A percentile compares a stretch with the other conserved stretches of the same genome.
Evolutionary conservation across 1,284 basidiomycete species (phyloP).

Genomic region (Entoloma clypeatum): DNA sequence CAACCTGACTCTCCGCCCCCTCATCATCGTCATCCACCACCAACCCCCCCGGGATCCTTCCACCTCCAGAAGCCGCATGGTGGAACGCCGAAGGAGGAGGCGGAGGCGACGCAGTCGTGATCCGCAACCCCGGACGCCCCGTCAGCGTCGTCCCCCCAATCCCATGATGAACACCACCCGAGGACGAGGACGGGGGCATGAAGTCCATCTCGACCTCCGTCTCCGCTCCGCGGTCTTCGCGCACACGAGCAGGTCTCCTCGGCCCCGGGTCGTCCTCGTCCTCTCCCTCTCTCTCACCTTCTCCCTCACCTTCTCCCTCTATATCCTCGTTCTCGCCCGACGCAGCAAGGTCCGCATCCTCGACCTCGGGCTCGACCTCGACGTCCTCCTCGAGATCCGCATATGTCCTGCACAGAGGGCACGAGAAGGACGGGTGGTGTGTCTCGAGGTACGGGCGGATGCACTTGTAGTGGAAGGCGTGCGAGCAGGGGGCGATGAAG

Average conservation of each 20-base stretch:
- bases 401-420: slow-evolving; percentile 90
- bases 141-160: not conserved
- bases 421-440: slow-evolving; percentile 93
- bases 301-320: slow-evolving; percentile 11
- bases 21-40: slow-evolving; percentile 26
- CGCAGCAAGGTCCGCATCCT: slow-evolving; percentile 18
- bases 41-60: slow-evolving; percentile 23
- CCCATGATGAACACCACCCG: slow-evolving; percentile 1
- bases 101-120: slow-evolving; percentile 2
- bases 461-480: slow-evolving; percentile 98
- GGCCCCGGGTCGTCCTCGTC: not conserved
- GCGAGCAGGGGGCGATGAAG: slow-evolving; percentile 96
- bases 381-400: slow-evolving; percentile 97
- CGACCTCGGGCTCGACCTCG: slow-evolving; percentile 55
- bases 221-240: slow-evolving; percentile 44
- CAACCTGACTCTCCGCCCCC: slow-evolving; percentile 19
- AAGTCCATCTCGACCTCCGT: slow-evolving; percentile 57
- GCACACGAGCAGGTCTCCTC: slow-evolving; percentile 11
- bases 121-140: slow-evolving; percentile 8
- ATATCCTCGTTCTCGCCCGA: slow-evolving; percentile 21
- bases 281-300: slow-evolving; percentile 2
- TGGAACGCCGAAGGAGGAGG: not conserved
- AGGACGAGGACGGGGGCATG: slow-evolving; percentile 14
- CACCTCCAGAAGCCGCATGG: slow-evolving; percentile 12
- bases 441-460: slow-evolving; percentile 85